A percentile compares a stretch with the other conserved stretches of the same genome.
These are phyloP conservation scores for Coniochaeta ligniaria DNA, from an alignment of 2,329 filamentous ascomycete genomes.

Conservation along the genomic window DNA sequence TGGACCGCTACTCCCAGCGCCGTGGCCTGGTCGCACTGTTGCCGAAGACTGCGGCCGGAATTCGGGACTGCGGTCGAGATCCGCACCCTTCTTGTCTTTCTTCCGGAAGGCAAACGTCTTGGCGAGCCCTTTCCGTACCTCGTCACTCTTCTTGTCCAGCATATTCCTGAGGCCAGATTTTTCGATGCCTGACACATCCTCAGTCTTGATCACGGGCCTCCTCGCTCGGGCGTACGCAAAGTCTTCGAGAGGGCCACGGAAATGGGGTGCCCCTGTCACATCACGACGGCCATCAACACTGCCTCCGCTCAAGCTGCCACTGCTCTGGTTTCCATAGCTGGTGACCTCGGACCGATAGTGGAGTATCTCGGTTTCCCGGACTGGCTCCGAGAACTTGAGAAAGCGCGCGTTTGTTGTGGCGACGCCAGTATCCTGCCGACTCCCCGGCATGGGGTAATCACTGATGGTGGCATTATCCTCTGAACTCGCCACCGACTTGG, in stretches of 20 bases:
- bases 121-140: conserved; percentile 42
- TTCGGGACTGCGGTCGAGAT: conserved; percentile 15
- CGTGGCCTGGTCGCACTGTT: conserved; percentile 23
- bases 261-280: conserved; percentile 10
- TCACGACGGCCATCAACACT: conserved; percentile 27
- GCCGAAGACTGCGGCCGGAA: conserved; percentile 28
- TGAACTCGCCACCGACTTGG: conserved; percentile 29
- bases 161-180: conserved; percentile 44
- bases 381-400: conserved; percentile 36
- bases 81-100: conserved; percentile 25
- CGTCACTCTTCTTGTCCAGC: conserved; percentile 50
- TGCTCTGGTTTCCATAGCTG: conserved; percentile 16
- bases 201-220: conserved; percentile 35
- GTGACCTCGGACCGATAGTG: conserved; percentile 17
- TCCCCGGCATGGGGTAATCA: conserved; percentile 26
- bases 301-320: conserved; percentile 30
- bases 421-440: conserved; percentile 31
- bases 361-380: conserved; percentile 22
- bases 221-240: conserved; percentile 35
- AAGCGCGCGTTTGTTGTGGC: conserved; percentile 35
- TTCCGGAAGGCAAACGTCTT: conserved; percentile 48
- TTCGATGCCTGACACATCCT: conserved; percentile 47
- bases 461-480: conserved; percentile 27
- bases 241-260: conserved; percentile 28
- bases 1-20: not conserved